Conservation (phyloP, 345 rosid genomes). For the Arabidopsis arenosa region DNA sequence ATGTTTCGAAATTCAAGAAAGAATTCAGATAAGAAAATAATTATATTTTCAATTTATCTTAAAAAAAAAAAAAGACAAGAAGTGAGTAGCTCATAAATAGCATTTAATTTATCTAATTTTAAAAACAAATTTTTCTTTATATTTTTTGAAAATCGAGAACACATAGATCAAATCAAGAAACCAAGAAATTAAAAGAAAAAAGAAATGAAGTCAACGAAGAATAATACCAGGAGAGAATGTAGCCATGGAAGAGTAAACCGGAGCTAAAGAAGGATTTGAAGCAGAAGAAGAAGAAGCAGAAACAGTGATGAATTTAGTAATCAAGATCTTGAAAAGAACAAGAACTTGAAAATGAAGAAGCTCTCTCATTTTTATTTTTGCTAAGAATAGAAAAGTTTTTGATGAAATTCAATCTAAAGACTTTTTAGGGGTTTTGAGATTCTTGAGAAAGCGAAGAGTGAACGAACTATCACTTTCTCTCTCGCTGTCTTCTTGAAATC, state of each 20-base stretch:
- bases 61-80: slow-evolving; percentile 1
- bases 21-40: background rate
- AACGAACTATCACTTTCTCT: slow-evolving; percentile 38
- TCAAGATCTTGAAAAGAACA: background rate
- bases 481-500: background rate
- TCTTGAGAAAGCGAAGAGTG: slow-evolving; percentile 31
- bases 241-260: slow-evolving; percentile 56
- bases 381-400: slow-evolving; percentile 17
- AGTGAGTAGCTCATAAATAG: slow-evolving; percentile 35
- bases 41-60: background rate
- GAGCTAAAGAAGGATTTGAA: slow-evolving; percentile 46
- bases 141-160: slow-evolving; percentile 27
- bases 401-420: slow-evolving; percentile 1
- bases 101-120: slow-evolving; percentile 22
- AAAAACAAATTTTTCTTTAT: background rate
- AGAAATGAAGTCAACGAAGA: slow-evolving; percentile 27
- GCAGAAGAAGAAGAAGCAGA: slow-evolving; percentile 15
- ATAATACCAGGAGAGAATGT: slow-evolving; percentile 66
- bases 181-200: background rate
- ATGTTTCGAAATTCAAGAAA: background rate
- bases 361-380: slow-evolving; percentile 7
- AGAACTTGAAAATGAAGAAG: slow-evolving; percentile 17
- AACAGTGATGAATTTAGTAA: background rate
- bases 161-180: slow-evolving; percentile 27
- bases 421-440: slow-evolving; percentile 18